Percentiles rank a stretch among this genome's conserved stretches.
Conservation (phyloP, 2,329 filamentous ascomycete genomes). For the Byssoonygena ceratinophila region DNA sequence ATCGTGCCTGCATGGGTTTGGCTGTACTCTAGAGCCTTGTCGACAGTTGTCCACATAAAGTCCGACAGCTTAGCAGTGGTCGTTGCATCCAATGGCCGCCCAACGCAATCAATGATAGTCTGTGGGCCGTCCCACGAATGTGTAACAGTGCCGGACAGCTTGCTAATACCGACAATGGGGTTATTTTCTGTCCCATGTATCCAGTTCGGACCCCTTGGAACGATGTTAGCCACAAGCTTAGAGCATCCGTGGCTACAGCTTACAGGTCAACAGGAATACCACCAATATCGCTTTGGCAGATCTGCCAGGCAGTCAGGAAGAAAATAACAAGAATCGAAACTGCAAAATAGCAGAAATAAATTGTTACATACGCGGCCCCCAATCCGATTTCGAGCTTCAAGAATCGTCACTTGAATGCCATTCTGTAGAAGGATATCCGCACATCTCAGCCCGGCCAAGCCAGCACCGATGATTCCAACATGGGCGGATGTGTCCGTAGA, state of each 20-base stretch:
- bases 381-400: constrained; percentile 49
- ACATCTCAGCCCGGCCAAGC: constrained; percentile 49
- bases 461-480: constrained; percentile 52
- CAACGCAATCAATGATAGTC: constrained; percentile 39
- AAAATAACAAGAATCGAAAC: constrained; percentile 17
- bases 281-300: constrained; percentile 40
- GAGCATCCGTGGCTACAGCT: constrained; percentile 20
- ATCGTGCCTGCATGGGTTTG: constrained; percentile 44
- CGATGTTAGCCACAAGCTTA: not conserved
- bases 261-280: constrained; percentile 49
- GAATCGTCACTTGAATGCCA: constrained; percentile 48
- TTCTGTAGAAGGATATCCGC: constrained; percentile 48
- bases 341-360: not conserved
- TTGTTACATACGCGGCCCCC: constrained; percentile 45
- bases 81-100: constrained; percentile 32
- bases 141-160: constrained; percentile 41
- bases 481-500: constrained; percentile 31
- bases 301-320: constrained; percentile 30
- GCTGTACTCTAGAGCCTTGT: constrained; percentile 50
- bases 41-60: constrained; percentile 49
- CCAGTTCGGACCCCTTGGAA: constrained; percentile 51
- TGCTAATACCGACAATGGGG: constrained; percentile 49
- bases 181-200: constrained; percentile 53
- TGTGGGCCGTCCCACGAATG: constrained; percentile 45
- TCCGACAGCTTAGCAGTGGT: constrained; percentile 28